Percentiles rank a stretch among this genome's conserved stretches.
Conservation (phyloP, 2,329 filamentous ascomycete genomes). For the Pseudopyricularia javanii region DNA sequence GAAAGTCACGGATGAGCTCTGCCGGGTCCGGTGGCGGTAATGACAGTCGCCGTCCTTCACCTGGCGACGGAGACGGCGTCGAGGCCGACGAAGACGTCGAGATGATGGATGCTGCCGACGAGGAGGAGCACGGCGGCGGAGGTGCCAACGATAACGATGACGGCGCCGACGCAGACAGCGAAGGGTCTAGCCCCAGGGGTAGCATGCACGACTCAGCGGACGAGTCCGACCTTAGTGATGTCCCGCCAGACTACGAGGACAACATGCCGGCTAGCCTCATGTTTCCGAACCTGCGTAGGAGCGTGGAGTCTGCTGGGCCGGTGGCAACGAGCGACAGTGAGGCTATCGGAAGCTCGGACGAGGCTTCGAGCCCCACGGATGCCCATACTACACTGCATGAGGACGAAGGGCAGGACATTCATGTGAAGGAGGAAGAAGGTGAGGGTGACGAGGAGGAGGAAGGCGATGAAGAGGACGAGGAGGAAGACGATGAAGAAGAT, state of each 20-base stretch:
- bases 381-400: slow-evolving; percentile 3
- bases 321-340: slow-evolving; percentile 6
- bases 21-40: slow-evolving; percentile 29
- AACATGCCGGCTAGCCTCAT: slow-evolving; percentile 39
- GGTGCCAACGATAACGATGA: slow-evolving; percentile 14
- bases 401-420: slow-evolving; percentile 11
- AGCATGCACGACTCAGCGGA: slow-evolving; percentile 55
- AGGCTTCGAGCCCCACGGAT: slow-evolving; percentile 5
- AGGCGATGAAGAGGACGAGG: slow-evolving; percentile 4
- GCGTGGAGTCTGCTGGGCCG: slow-evolving; percentile 17
- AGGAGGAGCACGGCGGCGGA: slow-evolving; percentile 12
- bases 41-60: slow-evolving; percentile 24
- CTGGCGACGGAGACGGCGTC: slow-evolving; percentile 17
- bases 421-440: slow-evolving; percentile 7
- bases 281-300: slow-evolving; percentile 36
- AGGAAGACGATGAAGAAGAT: slow-evolving; percentile 13
- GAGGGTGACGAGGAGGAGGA: slow-evolving; percentile 7
- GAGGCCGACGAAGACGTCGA: slow-evolving; percentile 26
- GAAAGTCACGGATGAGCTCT: slow-evolving; percentile 37
- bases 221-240: slow-evolving; percentile 58
- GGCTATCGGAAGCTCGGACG: slow-evolving; percentile 9
- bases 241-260: slow-evolving; percentile 44
- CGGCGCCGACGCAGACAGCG: slow-evolving; percentile 17
- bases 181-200: slow-evolving; percentile 38
- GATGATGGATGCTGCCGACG: slow-evolving; percentile 28